These are phyloP conservation scores for Didymella sp. DNA, from an alignment of 2,329 filamentous ascomycete genomes.

Conservation along the genomic window DNA sequence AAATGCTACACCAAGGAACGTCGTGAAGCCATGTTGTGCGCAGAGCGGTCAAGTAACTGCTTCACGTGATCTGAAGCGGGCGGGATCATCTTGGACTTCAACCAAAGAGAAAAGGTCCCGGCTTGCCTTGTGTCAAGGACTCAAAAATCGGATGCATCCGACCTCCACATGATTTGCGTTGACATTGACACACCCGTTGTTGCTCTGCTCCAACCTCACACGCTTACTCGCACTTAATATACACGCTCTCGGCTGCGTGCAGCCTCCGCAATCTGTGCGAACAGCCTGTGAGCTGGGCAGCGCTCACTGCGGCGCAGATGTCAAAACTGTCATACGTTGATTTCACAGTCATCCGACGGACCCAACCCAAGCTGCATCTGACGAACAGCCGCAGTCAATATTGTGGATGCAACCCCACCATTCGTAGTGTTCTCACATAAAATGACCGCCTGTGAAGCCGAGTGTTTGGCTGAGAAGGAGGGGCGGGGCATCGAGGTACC, in stretches of 20 bases:
- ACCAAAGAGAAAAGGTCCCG: too few relatives aligned
- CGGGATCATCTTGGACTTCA: too few relatives aligned
- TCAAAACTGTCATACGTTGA: constrained; percentile 11
- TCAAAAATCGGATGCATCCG: too few relatives aligned
- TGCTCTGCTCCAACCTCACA: constrained; percentile 20
- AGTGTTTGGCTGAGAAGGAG: constrained; percentile 16
- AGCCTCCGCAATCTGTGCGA: not conserved
- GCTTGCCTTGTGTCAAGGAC: constrained; percentile 5
- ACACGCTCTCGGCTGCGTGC: not conserved
- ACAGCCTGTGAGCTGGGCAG: not conserved
- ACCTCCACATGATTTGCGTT: constrained; percentile 16
- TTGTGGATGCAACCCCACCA: constrained; percentile 17
- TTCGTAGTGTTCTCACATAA: not conserved
- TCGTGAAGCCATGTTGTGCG: constrained; percentile 28
- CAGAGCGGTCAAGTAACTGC: constrained; percentile 19
- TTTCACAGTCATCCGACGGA: constrained; percentile 1
- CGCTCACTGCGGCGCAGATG: not conserved
- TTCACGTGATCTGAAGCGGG: constrained; percentile 32
- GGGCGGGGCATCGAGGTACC: constrained; percentile 21
- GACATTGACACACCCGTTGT: constrained; percentile 20
- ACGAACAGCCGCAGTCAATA: constrained; percentile 11
- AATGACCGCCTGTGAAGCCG: constrained; percentile 9
- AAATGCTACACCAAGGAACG: constrained; percentile 28
- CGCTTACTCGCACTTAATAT: constrained; percentile 20
- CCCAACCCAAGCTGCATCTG: constrained; percentile 7